Base-by-base conservation (phyloP, 805 yeast genomes). In the Saccharomyces eubayanus region DNA sequence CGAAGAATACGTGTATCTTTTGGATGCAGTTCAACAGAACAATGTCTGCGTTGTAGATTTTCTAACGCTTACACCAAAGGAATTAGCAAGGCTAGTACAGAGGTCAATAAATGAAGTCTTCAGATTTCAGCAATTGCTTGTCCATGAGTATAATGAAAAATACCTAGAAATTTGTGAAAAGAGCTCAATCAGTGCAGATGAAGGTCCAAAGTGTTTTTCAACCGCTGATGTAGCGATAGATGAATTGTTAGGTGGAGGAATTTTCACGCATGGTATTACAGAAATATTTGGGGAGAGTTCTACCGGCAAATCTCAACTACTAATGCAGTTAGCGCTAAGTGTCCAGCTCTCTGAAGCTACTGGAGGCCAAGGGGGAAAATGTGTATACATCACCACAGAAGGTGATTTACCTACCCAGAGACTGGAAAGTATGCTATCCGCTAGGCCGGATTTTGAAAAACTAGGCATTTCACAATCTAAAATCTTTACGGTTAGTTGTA, bases 261-360 rank as follows among this genome's bases (percentile, higher is more conserved):
- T 85, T 3, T 76, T 72, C 1, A 65, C 78, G 2, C 80, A 83
- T 2, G 68, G 75, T 27, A 65, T 86, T 1, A 83, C 90, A 0
- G 98, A 91, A 70, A 65, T 92, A 3, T 83, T 82, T 60, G 98
- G 98, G 0, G 86, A 85, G 28, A 82, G 95, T 50, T 87, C 95
- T 0, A 78, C 87, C 0, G 98, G 97, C 0, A 92, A 92, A 63
- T 84, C 97, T 0, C 95, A 91, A 59, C 70, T 91, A 3, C 70
- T 87, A 28, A 76, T 84, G 72, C 92, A 85, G 58, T 61, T 90
- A 51, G 75, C 86, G 1, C 71, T 82, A 2, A 71, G 82, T 1
- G 81, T 84, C 11, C 89, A 84, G 58, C 59, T 79, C 9, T 77
- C 84, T 0, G 48, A 28, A 10, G 70, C 66, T 16, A 58, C 69